Evolutionary conservation across 2,329 filamentous ascomycete genomes (phyloP).

Genomic region (Balansia obtecta): DNA sequence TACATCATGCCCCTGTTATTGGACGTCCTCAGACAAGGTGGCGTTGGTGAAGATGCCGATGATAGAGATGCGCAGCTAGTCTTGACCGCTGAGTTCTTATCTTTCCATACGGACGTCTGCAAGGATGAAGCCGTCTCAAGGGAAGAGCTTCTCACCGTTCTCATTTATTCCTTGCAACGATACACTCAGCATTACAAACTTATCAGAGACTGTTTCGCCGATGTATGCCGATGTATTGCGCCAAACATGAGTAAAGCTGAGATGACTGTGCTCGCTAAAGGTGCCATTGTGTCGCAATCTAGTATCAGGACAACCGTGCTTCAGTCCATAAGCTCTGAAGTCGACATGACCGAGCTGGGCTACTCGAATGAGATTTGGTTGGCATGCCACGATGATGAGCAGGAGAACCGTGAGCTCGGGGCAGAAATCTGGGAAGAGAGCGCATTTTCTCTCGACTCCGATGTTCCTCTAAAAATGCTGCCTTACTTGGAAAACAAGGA

Average conservation of each 20-base stretch:
- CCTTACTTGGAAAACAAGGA: conserved; percentile 73
- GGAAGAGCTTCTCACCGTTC: conserved; percentile 53
- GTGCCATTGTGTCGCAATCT: conserved; percentile 64
- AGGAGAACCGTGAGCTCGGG: conserved; percentile 75
- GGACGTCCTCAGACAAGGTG: conserved; percentile 64
- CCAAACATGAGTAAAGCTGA: conserved; percentile 66
- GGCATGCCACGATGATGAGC: conserved; percentile 78
- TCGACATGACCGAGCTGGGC: conserved; percentile 77
- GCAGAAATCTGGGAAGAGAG: conserved; percentile 93
- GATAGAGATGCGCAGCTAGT: conserved; percentile 84
- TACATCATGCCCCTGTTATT: conserved; percentile 79
- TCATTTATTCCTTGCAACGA: conserved; percentile 74
- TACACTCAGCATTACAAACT: conserved; percentile 92
- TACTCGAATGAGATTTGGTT: conserved; percentile 92
- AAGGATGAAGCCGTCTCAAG: conserved; percentile 66
- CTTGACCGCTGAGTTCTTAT: conserved; percentile 74
- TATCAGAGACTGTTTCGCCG: conserved; percentile 82
- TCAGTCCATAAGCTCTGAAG: conserved; percentile 80
- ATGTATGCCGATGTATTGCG: conserved; percentile 74
- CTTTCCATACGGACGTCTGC: conserved; percentile 76
- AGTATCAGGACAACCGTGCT: conserved; percentile 75
- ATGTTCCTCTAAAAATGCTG: conserved; percentile 55
- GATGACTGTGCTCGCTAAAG: conserved; percentile 62
- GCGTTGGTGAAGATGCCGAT: conserved; percentile 60
- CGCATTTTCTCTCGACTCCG: conserved; percentile 54